phyloP scores from a whole-genome alignment of 2,329 filamentous ascomycete genomes.

The Penicillium janthinellum region DNA sequence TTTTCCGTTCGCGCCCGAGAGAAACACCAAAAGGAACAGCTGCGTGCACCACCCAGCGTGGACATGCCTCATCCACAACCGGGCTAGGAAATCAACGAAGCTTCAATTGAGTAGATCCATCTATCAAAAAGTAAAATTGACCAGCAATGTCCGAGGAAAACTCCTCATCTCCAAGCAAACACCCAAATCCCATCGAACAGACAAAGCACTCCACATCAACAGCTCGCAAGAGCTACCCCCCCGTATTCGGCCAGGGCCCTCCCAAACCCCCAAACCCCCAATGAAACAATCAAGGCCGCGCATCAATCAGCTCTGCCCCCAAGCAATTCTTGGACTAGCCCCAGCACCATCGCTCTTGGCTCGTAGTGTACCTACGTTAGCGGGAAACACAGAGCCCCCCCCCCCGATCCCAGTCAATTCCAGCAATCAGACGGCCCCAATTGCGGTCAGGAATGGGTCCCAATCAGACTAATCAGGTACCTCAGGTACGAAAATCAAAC shows the following conservation, averaged over 20 bases:
- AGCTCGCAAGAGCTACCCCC: not conserved
- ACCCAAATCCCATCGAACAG: too few relatives aligned
- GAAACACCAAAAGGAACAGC: slow-evolving; percentile 4
- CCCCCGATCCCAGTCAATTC: not conserved
- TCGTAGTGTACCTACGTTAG: slow-evolving; percentile 40
- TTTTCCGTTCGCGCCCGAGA: slow-evolving; percentile 16
- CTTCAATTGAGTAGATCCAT: not conserved
- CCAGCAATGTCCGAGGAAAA: not conserved
- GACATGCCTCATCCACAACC: not conserved
- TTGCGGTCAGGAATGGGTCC: slow-evolving; percentile 19
- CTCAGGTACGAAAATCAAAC: slow-evolving; percentile 18
- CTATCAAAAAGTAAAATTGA: slow-evolving; percentile 5
- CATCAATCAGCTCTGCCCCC: not conserved
- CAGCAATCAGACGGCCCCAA: slow-evolving; percentile 26
- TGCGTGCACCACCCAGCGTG: not conserved
- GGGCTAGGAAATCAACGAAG: not conserved
- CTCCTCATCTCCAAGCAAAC: too few relatives aligned
- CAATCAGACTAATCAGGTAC: not conserved
- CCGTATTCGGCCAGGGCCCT: not conserved
- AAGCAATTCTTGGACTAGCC: not conserved
- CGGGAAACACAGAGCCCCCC: slow-evolving; percentile 10
- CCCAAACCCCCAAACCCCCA: not conserved
- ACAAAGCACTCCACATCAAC: not conserved
- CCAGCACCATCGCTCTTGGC: slow-evolving; percentile 23
- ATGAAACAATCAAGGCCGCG: not conserved